phyloP scores from a whole-genome alignment of 768 basidiomycete species.

The Vararia minispora region DNA sequence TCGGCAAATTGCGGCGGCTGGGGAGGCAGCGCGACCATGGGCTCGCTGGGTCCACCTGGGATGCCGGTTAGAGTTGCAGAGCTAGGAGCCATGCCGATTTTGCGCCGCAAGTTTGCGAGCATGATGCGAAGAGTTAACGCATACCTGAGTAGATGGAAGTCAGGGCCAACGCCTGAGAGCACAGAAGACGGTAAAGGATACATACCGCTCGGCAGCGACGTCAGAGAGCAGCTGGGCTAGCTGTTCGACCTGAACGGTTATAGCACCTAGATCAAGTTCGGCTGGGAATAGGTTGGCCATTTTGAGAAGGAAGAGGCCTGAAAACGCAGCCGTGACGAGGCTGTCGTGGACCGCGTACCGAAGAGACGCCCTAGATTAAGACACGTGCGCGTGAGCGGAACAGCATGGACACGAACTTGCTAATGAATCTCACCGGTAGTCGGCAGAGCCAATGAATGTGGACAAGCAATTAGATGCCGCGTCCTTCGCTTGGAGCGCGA shows the following conservation, averaged over 20 bases:
- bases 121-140: conserved; percentile 87
- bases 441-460: conserved; percentile 71
- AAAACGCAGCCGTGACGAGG: conserved; percentile 85
- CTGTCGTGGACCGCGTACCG: conserved; percentile 90
- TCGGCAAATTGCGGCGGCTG: conserved; percentile 37
- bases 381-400: conserved; percentile 22
- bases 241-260: conserved; percentile 81
- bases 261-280: conserved; percentile 66
- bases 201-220: conserved; percentile 81
- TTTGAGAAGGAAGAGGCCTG: conserved; percentile 84
- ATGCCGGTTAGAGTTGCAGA: conserved; percentile 2
- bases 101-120: conserved; percentile 85
- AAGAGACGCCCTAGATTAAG: conserved; percentile 81
- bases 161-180: neutral
- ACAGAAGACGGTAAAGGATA: neutral
- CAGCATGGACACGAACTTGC: neutral
- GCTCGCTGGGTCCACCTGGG: conserved; percentile 8
- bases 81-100: conserved; percentile 48
- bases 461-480: conserved; percentile 79
- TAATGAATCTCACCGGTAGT: conserved; percentile 50
- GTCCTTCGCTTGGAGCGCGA: conserved; percentile 93
- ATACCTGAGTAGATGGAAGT: conserved; percentile 38
- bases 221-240: conserved; percentile 84
- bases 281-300: conserved; percentile 90
- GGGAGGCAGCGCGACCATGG: conserved; percentile 39